Evolutionary conservation across 129 eudicot species (phyloP), one percentile per base, ranked within the genome.

Genomic region (Lactuca saligna): DNA sequence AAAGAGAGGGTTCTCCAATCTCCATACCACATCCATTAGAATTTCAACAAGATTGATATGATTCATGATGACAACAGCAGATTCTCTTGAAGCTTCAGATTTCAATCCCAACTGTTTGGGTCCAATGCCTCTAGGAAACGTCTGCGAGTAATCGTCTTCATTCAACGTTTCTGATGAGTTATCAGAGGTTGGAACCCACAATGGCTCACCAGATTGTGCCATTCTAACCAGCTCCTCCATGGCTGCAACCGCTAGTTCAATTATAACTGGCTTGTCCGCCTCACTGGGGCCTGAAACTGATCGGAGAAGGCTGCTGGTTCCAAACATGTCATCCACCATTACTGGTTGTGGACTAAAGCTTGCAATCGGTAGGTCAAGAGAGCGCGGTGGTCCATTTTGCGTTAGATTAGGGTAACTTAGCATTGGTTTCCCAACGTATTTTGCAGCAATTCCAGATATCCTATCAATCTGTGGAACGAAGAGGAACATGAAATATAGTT

Each of bases 391-490:
- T 14, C 77, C 75, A 2, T 72, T 70, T 4, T 65, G 78, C 25
- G 86, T 65, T 16, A 82, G 39, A 73, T 75, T 78, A 5, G 81
- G 78, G 8, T 81, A 79, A 34, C 60, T 70, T 32, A 84, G 53
- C 38, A 80, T 15, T 3, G 93, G 87, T 77, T 87, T 81, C 44
- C 91, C 98, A 13, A 88, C 84, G 63, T 86, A 88, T 78, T 84
- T 88, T 42, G 91, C 98, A 13, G 95, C 91, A 73, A 88, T 81
- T 44, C 80, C 85, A 33, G 96, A 82, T 51, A 91, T 84, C 76
- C 89, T 68, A 63, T 91, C 94, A 56, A 88, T 75, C 96, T 91
- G 81, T 61, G 69, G 57, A 61, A 50, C 13, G 15, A 17, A 76
- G 37, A 53, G 20, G 3, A 53, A 57, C 14, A 17, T 14, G 31